Base-by-base conservation (phyloP, 352 stramenopile species). In the Phytopythium helicoides region DNA sequence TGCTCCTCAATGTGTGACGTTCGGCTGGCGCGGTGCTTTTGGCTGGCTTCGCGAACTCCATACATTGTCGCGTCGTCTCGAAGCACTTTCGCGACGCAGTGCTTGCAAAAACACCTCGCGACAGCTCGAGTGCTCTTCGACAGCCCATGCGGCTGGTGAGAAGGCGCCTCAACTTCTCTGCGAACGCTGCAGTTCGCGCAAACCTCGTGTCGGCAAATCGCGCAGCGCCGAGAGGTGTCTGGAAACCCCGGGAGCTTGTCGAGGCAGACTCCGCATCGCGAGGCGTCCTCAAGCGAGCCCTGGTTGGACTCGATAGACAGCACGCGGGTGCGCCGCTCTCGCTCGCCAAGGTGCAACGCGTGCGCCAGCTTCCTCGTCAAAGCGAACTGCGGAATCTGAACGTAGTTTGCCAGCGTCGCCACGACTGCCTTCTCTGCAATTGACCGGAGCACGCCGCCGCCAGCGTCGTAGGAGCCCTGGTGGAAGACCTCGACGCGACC, bases 401-500 rank as follows among this genome's bases (percentile, higher is more conserved):
- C 54, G 39, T 82, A 62, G 51, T 59, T 62, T 19, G 77, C 36
- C 22, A 85, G 68, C 15, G 61, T 73, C 25, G 84, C 64, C 6
- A 76, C 62, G 1, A 72, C 60, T 9, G 64, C 66, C 19, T 82
- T 73, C 54, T 77, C 73, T 3, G 75, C 73, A 8, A 90, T 52
- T 0, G 70, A 53, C 23, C 56, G 64, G 14, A 79, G 62, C 44
- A 90, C 37, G 6, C 67, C 70, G 4, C 76, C 76, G 14, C 69
- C 75, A 0, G 65, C 68, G 53, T 87, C 60, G 47, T 83, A 88
- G 23, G 70, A 77, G 1, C 60, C 72, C 42, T 83, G 67, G 54
- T 88, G 80, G 44, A 83, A 90, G 21, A 90, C 71, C 41, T 86
- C 70, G 25, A 90, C 73, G 26, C 61, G 60, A 5, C 71, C 73